These are phyloP conservation scores for Reutealis trisperma DNA, from an alignment of 345 rosid genomes.

Conservation along the genomic window DNA sequence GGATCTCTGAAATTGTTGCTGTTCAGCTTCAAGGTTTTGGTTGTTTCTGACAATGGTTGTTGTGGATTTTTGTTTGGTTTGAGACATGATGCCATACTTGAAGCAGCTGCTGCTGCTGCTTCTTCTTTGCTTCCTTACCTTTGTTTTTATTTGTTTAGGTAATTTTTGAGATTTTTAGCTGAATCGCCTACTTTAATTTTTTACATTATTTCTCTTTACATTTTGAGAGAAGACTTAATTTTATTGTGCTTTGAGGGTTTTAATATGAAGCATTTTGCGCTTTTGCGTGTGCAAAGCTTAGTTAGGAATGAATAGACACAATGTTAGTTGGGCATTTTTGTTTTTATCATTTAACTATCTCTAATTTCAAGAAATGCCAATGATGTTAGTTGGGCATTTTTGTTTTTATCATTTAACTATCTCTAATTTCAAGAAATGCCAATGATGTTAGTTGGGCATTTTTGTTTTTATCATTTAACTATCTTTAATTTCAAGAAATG, in stretches of 20 bases:
- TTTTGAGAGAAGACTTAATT: neutral
- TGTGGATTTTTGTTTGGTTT: constrained; percentile 34
- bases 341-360: neutral
- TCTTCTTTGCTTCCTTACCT: constrained; percentile 40
- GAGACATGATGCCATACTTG: constrained; percentile 41
- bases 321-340: neutral
- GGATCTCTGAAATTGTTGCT: constrained; percentile 26
- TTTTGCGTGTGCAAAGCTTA: neutral
- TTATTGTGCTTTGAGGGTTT: neutral
- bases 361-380: neutral
- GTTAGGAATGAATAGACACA: neutral
- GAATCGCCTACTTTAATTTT: neutral
- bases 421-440: neutral
- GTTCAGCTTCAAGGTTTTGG: constrained; percentile 19
- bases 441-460: neutral
- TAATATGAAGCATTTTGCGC: neutral
- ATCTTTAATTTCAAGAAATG: neutral
- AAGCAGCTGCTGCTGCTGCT: constrained; percentile 10
- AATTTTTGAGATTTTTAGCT: constrained; percentile 1
- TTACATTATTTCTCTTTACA: neutral
- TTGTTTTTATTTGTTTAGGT: constrained; percentile 55
- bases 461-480: neutral
- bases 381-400: too few species aligned
- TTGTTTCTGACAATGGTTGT: constrained; percentile 48
- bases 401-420: neutral